Conservation (phyloP, 768 basidiomycete species). For the Suillus decipiens region DNA sequence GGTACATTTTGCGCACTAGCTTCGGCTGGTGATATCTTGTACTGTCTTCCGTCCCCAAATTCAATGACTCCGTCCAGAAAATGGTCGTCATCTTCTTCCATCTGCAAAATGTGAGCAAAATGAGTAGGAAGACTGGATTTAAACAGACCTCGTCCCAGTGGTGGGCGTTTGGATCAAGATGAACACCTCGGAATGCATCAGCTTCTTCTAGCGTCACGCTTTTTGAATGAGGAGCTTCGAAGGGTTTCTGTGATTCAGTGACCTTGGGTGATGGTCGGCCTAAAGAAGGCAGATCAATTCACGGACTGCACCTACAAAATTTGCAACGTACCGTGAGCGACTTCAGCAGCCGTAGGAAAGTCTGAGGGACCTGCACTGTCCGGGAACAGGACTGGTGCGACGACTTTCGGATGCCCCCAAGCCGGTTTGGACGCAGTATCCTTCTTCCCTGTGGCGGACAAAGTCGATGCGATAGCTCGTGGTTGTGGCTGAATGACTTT, state of each 20-base stretch:
- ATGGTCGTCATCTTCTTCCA: conserved; percentile 92
- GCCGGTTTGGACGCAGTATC: conserved; percentile 51
- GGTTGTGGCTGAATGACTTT: conserved; percentile 71
- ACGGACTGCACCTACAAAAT: conserved; percentile 16
- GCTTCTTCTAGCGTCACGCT: conserved; percentile 77
- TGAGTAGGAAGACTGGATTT: conserved; percentile 12
- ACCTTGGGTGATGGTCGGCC: conserved; percentile 22
- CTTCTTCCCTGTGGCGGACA: conserved; percentile 37
- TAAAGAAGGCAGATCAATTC: neutral
- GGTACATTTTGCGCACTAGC: conserved; percentile 10
- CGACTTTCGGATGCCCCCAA: conserved; percentile 66
- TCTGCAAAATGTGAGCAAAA: conserved; percentile 42
- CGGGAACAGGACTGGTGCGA: conserved; percentile 33
- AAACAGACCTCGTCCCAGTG: conserved; percentile 95
- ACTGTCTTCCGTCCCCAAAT: conserved; percentile 93
- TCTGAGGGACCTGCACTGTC: conserved; percentile 58
- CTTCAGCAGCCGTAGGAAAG: conserved; percentile 97
- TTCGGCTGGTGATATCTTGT: conserved; percentile 68
- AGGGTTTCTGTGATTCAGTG: conserved; percentile 44
- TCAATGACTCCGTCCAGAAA: conserved; percentile 90
- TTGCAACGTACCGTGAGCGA: conserved; percentile 69
- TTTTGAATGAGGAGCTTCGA: conserved; percentile 52
- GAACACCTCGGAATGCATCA: conserved; percentile 92
- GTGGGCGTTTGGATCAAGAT: conserved; percentile 90
- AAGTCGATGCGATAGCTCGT: conserved; percentile 37